A percentile compares a stretch with the other conserved stretches of the same genome.
Conservation (phyloP, 1,139 yeast genomes). For the Yamadazyma atlantica region DNA sequence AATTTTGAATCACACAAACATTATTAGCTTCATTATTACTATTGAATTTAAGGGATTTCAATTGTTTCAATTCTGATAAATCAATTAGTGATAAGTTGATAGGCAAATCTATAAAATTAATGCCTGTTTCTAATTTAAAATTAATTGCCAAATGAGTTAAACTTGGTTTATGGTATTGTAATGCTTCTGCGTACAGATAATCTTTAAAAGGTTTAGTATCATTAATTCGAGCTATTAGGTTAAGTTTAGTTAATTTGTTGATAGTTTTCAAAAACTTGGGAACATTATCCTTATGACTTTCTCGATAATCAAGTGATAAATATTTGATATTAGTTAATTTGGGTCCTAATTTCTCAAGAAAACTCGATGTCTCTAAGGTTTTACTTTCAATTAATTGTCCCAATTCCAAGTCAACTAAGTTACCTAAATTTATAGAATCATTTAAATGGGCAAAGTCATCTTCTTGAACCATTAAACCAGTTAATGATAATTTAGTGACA, state of each 20-base stretch:
- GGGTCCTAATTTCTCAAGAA: slow-evolving; percentile 26
- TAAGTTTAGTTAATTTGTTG: slow-evolving; percentile 25
- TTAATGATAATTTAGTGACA: slow-evolving; percentile 25
- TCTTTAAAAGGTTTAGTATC: slow-evolving; percentile 24
- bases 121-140: slow-evolving; percentile 32
- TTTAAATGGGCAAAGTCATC: slow-evolving; percentile 24
- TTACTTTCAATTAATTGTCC: slow-evolving; percentile 29
- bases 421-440: slow-evolving; percentile 20
- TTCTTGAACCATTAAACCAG: slow-evolving; percentile 25
- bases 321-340: slow-evolving; percentile 24
- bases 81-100: slow-evolving; percentile 18
- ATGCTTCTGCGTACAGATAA: slow-evolving; percentile 5
- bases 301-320: slow-evolving; percentile 46
- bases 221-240: slow-evolving; percentile 44
- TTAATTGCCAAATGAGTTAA: slow-evolving; percentile 44
- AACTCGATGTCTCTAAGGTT: slow-evolving; percentile 12
- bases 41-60: slow-evolving; percentile 42
- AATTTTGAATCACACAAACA: slow-evolving; percentile 20
- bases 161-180: slow-evolving; percentile 15
- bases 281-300: slow-evolving; percentile 41
- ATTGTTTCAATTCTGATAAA: slow-evolving; percentile 18
- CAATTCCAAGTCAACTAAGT: slow-evolving; percentile 25
- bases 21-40: slow-evolving; percentile 28
- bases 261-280: slow-evolving; percentile 34
- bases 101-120: slow-evolving; percentile 28